phyloP scores from a whole-genome alignment of 306 rosid genomes.

The cucumber (Cucumis sativus) region Cucumber_9930_V3 NC_026660.2:21437001-21437500 shows the following conservation, averaged over 20 bases:
- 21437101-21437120: too few relatives aligned
- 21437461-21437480: too few relatives aligned
- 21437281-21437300: neutral
- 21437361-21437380: neutral
- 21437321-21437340: too few relatives aligned
- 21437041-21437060: too few relatives aligned
- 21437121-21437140: neutral
- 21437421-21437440: neutral
- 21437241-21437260: slow-evolving; percentile 1
- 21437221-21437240: neutral
- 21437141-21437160: neutral
- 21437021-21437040: neutral
- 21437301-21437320: too few relatives aligned
- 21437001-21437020: neutral
- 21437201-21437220: neutral
- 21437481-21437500: neutral
- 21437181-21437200: neutral
- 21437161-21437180: neutral
- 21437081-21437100: too few relatives aligned
- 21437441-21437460: neutral
- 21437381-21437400: neutral
- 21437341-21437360: too few relatives aligned
- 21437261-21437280: neutral
- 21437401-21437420: neutral
- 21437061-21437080: too few relatives aligned